Conservation (phyloP, 371 early-diverging fungal species). For the Neoconidiobolus thromboides region DNA sequence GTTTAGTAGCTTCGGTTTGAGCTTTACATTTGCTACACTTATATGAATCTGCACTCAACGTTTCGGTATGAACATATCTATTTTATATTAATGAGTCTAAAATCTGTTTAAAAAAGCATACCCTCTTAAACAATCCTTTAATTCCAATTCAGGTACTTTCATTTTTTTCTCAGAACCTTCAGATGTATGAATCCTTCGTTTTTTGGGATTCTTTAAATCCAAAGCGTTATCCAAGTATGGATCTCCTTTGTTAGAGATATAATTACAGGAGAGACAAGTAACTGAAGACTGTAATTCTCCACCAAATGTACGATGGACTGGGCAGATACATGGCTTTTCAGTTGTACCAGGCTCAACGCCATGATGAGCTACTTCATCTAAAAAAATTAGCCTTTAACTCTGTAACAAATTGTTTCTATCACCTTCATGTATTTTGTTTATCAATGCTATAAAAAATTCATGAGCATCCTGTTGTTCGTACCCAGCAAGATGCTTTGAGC, state of each 20-base stretch:
- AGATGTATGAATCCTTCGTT: too few species aligned
- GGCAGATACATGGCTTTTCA: constrained; percentile 46
- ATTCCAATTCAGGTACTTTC: background rate
- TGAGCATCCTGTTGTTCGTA: constrained; percentile 94
- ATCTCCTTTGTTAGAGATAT: constrained; percentile 58
- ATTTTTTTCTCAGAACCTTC: background rate
- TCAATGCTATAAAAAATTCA: constrained; percentile 79
- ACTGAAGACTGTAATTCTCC: constrained; percentile 79
- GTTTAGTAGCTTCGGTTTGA: background rate
- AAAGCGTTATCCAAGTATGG: constrained; percentile 84
- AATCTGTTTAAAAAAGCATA: background rate
- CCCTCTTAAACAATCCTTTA: background rate
- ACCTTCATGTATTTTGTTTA: constrained; percentile 67
- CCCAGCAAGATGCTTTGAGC: constrained; percentile 44
- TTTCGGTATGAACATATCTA: background rate
- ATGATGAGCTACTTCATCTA: background rate
- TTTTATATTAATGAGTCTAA: background rate
- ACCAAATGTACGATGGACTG: constrained; percentile 79
- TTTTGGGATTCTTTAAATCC: constrained; percentile 16
- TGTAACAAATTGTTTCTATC: constrained; percentile 14
- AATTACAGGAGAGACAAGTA: constrained; percentile 64
- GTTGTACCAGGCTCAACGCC: background rate
- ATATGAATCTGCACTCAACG: background rate
- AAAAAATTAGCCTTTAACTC: background rate
- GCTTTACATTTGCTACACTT: background rate